Percentiles rank a stretch among this genome's conserved stretches.
Evolutionary conservation across 2,329 filamentous ascomycete genomes (phyloP).

Genomic region (Pseudonectria buxi): DNA sequence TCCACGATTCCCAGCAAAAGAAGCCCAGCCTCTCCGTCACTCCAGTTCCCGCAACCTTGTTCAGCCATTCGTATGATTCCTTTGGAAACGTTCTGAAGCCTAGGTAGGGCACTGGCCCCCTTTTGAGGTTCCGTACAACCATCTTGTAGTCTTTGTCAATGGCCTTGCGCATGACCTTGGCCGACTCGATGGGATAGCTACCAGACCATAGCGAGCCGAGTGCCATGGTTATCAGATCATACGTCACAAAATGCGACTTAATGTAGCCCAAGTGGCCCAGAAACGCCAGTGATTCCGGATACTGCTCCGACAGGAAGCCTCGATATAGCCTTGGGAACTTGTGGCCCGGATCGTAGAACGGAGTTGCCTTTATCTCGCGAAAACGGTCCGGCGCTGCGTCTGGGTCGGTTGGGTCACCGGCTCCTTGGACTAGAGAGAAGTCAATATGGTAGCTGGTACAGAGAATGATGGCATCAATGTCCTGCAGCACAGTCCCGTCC

Average conservation of each 20-base stretch:
- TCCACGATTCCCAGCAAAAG: conserved; percentile 35
- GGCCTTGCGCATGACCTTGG: conserved; percentile 18
- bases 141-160: conserved; percentile 24
- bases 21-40: conserved; percentile 31
- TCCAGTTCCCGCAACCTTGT: conserved; percentile 36
- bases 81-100: conserved; percentile 17
- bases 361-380: conserved; percentile 14
- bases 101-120: conserved; percentile 18
- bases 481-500: conserved; percentile 24
- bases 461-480: conserved; percentile 27
- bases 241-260: conserved; percentile 21
- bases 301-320: conserved; percentile 26
- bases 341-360: conserved; percentile 13
- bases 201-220: conserved; percentile 23
- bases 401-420: conserved; percentile 21
- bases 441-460: conserved; percentile 27
- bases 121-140: conserved; percentile 13
- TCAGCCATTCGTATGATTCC: conserved; percentile 29
- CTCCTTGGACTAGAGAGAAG: conserved; percentile 22
- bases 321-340: conserved; percentile 24
- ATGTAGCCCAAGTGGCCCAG: conserved; percentile 20
- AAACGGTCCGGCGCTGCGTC: conserved; percentile 20
- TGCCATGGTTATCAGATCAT: conserved; percentile 26
- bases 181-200: conserved; percentile 12
- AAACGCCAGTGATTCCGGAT: conserved; percentile 26